Percentiles rank a stretch among this genome's conserved stretches.
Evolutionary conservation across 2,329 filamentous ascomycete genomes (phyloP).

Genomic region (Fusarium sp.): DNA sequence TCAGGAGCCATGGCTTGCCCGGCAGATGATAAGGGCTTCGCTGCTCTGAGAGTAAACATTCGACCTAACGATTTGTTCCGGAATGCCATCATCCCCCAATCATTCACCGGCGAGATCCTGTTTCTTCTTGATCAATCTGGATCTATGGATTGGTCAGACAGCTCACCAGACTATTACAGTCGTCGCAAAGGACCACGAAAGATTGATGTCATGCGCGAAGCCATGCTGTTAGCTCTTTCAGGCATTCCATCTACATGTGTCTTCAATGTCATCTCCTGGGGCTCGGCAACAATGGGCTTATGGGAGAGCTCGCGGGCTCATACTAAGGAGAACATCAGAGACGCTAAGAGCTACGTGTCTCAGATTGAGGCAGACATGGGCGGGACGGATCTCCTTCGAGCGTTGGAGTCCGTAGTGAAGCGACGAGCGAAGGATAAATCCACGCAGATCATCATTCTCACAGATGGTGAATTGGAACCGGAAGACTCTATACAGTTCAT

Average conservation of each 20-base stretch:
- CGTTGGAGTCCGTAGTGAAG: rapidly evolving
- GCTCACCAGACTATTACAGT: rapidly evolving
- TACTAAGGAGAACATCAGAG: rapidly evolving
- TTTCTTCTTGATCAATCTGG: background rate
- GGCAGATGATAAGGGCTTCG: rapidly evolving
- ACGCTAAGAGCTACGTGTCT: background rate
- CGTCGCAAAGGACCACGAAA: background rate
- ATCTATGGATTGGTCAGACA: rapidly evolving
- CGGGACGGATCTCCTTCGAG: rapidly evolving
- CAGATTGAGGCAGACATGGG: background rate
- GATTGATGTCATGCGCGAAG: background rate
- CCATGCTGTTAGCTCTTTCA: background rate
- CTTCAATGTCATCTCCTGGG: background rate
- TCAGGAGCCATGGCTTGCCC: background rate
- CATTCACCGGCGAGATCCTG: background rate
- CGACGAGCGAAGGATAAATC: rapidly evolving
- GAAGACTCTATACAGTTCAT: background rate
- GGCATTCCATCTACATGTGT: background rate
- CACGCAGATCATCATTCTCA: background rate
- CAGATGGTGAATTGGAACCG: background rate
- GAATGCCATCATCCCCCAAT: background rate
- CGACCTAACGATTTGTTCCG: background rate
- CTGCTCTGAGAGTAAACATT: background rate
- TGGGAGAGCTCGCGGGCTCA: background rate
- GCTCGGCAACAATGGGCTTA: rapidly evolving